A percentile compares a stretch with the other conserved stretches of the same genome.
These are phyloP conservation scores for Tolypocladium sp. DNA, from an alignment of 2,329 filamentous ascomycete genomes.

Conservation along the genomic window DNA sequence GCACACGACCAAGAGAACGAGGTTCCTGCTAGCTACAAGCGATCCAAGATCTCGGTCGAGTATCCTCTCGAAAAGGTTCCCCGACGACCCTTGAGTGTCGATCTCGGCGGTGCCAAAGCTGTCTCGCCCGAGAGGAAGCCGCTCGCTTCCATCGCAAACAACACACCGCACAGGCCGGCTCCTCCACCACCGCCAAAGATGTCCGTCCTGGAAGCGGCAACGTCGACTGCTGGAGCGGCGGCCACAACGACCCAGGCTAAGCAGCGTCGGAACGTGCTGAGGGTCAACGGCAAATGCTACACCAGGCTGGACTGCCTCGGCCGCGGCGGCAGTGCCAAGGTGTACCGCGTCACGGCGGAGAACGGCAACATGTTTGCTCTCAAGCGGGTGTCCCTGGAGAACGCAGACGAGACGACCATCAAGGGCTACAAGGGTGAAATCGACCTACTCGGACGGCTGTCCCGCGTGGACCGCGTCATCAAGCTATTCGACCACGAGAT, in stretches of 20 bases:
- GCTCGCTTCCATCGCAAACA: conserved; percentile 43
- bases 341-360: conserved; percentile 94
- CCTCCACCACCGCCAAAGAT: conserved; percentile 88
- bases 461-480: conserved; percentile 82
- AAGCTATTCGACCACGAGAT: conserved; percentile 87
- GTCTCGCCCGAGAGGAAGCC: conserved; percentile 48
- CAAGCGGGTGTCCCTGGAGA: conserved; percentile 85
- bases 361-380: conserved; percentile 93
- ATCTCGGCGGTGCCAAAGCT: conserved; percentile 26
- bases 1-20: conserved; percentile 80
- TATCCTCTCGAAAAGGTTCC: conserved; percentile 47
- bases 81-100: conserved; percentile 38
- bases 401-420: conserved; percentile 76
- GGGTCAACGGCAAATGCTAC: conserved; percentile 85
- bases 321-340: conserved; percentile 84
- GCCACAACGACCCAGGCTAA: conserved; percentile 62
- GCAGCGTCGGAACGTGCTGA: conserved; percentile 74
- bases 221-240: conserved; percentile 72
- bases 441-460: conserved; percentile 73
- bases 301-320: conserved; percentile 86
- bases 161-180: conserved; percentile 70
- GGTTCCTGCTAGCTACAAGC: conserved; percentile 59
- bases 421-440: conserved; percentile 93
- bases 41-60: conserved; percentile 45
- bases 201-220: conserved; percentile 89